phyloP scores from a whole-genome alignment of 768 basidiomycete species.

The Pholiota molesta region DNA sequence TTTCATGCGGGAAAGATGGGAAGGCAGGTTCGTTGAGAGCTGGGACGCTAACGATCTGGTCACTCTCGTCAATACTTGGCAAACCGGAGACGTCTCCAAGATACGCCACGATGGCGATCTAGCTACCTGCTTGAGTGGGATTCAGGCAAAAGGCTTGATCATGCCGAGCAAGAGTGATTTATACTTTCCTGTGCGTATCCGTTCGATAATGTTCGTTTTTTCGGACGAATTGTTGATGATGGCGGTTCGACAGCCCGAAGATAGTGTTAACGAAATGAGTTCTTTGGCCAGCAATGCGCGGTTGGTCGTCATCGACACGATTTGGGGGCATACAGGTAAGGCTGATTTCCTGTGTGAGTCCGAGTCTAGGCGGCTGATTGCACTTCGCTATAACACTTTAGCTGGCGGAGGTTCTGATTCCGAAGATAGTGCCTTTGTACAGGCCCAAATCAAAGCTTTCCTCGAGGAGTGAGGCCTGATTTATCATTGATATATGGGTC shows the following conservation, averaged over 20 bases:
- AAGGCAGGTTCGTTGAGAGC: constrained; percentile 38
- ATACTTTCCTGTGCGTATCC: constrained; percentile 50
- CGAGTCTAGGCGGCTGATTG: neutral
- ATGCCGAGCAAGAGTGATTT: constrained; percentile 64
- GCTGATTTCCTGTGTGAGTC: neutral
- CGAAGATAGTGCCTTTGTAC: constrained; percentile 43
- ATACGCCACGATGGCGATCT: constrained; percentile 47
- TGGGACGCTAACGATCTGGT: constrained; percentile 62
- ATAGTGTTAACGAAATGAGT: constrained; percentile 50
- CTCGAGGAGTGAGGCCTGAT: constrained; percentile 35
- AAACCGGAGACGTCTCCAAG: constrained; percentile 48
- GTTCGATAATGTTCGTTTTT: neutral
- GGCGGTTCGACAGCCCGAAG: constrained; percentile 46
- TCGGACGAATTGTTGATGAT: too few relatives aligned
- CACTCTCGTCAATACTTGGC: constrained; percentile 53
- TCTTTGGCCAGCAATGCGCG: constrained; percentile 42
- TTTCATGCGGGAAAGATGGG: constrained; percentile 58
- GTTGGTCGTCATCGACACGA: constrained; percentile 55
- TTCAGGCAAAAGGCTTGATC: constrained; percentile 55
- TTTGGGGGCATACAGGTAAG: constrained; percentile 62
- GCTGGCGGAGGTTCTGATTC: constrained; percentile 47
- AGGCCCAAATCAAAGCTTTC: constrained; percentile 44
- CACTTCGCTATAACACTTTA: constrained; percentile 15
- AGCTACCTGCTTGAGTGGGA: constrained; percentile 38
- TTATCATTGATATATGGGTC: constrained; percentile 39